Evolutionary conservation across 2,329 filamentous ascomycete genomes (phyloP), one percentile per base, ranked within the genome.

Genomic region (Pseudogymnoascus destructans): DNA sequence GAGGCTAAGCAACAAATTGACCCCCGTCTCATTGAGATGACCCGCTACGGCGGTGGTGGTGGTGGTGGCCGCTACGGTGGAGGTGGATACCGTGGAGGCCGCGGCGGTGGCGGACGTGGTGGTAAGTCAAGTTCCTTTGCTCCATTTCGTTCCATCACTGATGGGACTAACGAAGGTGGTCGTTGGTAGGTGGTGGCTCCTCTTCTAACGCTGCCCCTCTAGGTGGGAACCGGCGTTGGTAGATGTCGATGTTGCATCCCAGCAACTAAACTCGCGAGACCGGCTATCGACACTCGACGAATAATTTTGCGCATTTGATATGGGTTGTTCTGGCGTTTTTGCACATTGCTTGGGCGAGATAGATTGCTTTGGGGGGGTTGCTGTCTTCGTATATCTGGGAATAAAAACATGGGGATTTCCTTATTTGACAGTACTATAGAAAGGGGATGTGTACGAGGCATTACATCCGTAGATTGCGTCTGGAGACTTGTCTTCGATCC

Each of bases 1-100:
- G 93, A 98, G 76, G 91, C 93, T 65, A 97, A 97, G 79, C 93
- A 98, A 78, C 86, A 95, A 75, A 91, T 98, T 73, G 93, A 97
- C 69, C 93, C 93, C 70, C 87, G 90, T 73, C 86, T 98, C 63
- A 84, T 85, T 63, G 93, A 98, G 79, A 97, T 98, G 93, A 85
- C 83, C 66, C 87, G 93, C 73, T 97, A 91, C 71, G 83, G 89
- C 65, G 89, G 90, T 63, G 89, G 89, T 59, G 89, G 89, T 60
- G 87, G 89, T 60, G 87, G 86, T 63, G 82, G 86, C 65, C 80
- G 86, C 63, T 85, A 81, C 68, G 82, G 86, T 68, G 83, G 80
- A 67, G 72, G 79, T 60, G 75, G 81, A 65, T 78, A 84, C 64
- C 72, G 79, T 64, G 75, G 79, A 64, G 78, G 82, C 64, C 75